Evolutionary conservation across 1,139 yeast species (phyloP), one percentile per base, ranked within the genome.

Genomic region (Eremothecium sinecaudum): DNA sequence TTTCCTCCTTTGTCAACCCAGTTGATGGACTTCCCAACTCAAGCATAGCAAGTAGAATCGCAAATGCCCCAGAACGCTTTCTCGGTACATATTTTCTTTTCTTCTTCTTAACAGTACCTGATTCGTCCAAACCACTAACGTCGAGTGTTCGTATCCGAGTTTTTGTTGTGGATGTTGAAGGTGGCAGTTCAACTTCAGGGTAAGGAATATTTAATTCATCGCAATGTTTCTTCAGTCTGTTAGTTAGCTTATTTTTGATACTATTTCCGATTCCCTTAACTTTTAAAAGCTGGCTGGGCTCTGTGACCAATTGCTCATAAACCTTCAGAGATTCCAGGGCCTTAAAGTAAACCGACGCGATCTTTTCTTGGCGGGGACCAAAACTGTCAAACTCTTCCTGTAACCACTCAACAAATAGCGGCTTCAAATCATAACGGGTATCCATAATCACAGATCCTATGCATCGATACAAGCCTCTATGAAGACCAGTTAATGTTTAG

Each of bases 41-140:
- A 34, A 71, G 64, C 10, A 90, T 58, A 0, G 80, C 79, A 14
- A 86, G 45, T 24, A 90, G 50, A 5, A 90, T 80, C 0, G 93
- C 95, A 59, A 81, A 90, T 0, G 86, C 92, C 0, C 97, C 96
- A 0, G 94, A 75, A 26, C 92, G 63, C 42, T 74, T 75, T 29
- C 69, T 67, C 1, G 98, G 98, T 0, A 87, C 69, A 53, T 83
- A 90, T 27, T 58, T 62, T 38, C 66, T 63, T 35, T 52, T 62
- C 37, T 58, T 53, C 38, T 53, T 58, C 23, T 45, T 43, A 18
- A 52, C 44, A 14, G 43, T 41, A 28, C 32, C 39, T 14, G 32
- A 33, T 17, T 34, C 31, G 12, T 34, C 40, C 19, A 33, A 26
- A 4, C 18, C 31, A 2, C 30, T 34, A 9, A 21, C 26, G 12